Conservation (phyloP, 1,139 yeast species). For the Yamadazyma triangularis region DNA sequence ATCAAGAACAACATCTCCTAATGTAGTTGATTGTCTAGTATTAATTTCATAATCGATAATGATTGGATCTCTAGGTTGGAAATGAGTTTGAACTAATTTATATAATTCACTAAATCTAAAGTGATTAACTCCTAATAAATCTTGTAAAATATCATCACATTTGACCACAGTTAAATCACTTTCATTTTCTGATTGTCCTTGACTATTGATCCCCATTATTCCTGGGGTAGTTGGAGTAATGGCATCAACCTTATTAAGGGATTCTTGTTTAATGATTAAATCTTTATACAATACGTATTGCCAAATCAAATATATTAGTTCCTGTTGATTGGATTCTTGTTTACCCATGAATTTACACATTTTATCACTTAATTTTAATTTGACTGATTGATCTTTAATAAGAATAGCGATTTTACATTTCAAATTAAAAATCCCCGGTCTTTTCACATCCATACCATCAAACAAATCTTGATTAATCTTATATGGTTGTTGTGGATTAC, state of each 20-base stretch:
- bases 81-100: constrained; percentile 55
- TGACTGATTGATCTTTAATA: constrained; percentile 65
- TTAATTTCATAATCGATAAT: constrained; percentile 68
- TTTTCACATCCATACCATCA: constrained; percentile 85
- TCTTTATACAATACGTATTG: constrained; percentile 79
- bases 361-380: constrained; percentile 56
- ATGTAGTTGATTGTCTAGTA: constrained; percentile 70
- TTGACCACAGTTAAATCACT: constrained; percentile 46
- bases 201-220: constrained; percentile 9
- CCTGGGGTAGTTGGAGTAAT: constrained; percentile 23
- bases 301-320: constrained; percentile 80
- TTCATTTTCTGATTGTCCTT: constrained; percentile 18
- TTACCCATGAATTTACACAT: constrained; percentile 71
- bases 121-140: constrained; percentile 48
- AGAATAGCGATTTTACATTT: constrained; percentile 72
- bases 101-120: constrained; percentile 72
- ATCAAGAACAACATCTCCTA: constrained; percentile 80
- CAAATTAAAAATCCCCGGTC: constrained; percentile 68
- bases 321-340: constrained; percentile 79
- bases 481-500: constrained; percentile 6
- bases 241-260: constrained; percentile 34
- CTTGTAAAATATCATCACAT: constrained; percentile 63
- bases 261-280: constrained; percentile 44
- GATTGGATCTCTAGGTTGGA: constrained; percentile 76
- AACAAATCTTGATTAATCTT: constrained; percentile 42